Percentiles rank a stretch among this genome's conserved stretches.
Conservation (phyloP, 768 basidiomycete species). For the Tephrocybe sp. region DNA sequence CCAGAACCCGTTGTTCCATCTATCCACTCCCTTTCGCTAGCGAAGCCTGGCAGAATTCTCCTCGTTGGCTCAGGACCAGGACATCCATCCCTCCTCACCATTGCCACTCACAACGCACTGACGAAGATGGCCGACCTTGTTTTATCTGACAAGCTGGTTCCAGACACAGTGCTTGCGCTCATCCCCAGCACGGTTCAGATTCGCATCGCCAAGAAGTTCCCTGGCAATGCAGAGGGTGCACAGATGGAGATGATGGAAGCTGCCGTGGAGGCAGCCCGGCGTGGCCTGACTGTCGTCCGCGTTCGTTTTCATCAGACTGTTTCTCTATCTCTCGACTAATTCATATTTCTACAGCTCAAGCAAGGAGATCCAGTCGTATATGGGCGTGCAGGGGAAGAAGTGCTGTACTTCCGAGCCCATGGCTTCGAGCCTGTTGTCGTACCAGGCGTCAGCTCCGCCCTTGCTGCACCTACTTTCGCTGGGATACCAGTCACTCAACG, state of each 20-base stretch:
- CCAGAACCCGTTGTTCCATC: constrained; percentile 17
- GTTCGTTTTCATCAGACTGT: constrained; percentile 41
- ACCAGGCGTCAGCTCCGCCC: constrained; percentile 87
- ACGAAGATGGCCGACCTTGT: constrained; percentile 83
- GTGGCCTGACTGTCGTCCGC: constrained; percentile 84
- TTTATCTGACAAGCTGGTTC: constrained; percentile 95
- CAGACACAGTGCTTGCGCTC: constrained; percentile 79
- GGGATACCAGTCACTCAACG: constrained; percentile 95
- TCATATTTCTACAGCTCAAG: constrained; percentile 63
- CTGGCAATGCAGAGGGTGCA: constrained; percentile 94
- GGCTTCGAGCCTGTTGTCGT: constrained; percentile 85
- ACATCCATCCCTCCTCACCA: constrained; percentile 88
- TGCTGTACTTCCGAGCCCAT: constrained; percentile 84
- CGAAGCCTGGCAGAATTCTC: constrained; percentile 68
- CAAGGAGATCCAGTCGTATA: constrained; percentile 98
- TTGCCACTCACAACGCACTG: constrained; percentile 80
- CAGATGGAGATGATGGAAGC: constrained; percentile 94
- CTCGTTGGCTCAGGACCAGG: constrained; percentile 96
- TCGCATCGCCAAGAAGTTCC: constrained; percentile 94
- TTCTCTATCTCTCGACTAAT: neutral
- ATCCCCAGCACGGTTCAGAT: constrained; percentile 75
- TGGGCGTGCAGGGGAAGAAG: constrained; percentile 92
- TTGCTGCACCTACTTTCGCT: constrained; percentile 88
- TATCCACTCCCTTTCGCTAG: constrained; percentile 34
- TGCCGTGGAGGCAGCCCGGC: constrained; percentile 78